These are phyloP conservation scores for Trebouxiophyceae sp. DNA, from an alignment of 163 green algal genomes.

Conservation along the genomic window DNA sequence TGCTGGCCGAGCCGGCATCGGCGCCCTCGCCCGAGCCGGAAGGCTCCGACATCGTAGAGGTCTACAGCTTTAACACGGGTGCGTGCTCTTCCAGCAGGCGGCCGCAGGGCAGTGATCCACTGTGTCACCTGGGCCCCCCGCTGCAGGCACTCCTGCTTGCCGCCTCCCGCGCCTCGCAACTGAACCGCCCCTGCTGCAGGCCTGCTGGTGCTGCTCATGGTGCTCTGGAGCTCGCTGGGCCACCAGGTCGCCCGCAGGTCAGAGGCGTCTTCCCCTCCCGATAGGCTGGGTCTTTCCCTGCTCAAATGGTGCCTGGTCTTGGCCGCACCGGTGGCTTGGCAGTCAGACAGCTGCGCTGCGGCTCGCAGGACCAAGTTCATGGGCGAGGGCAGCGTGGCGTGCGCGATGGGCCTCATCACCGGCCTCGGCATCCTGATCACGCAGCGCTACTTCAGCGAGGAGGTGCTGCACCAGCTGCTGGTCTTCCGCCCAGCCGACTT, in stretches of 20 bases:
- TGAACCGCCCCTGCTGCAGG: too few relatives aligned
- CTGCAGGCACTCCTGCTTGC: too few relatives aligned
- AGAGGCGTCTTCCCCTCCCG: too few relatives aligned
- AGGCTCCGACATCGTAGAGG: conserved; percentile 5
- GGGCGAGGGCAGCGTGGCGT: conserved; percentile 45
- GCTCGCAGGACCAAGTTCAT: conserved; percentile 42
- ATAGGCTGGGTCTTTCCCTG: too few relatives aligned
- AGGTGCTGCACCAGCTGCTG: conserved; percentile 31
- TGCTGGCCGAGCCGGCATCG: background rate
- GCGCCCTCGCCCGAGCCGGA: background rate
- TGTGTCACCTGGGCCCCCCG: too few relatives aligned
- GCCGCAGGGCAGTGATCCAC: background rate
- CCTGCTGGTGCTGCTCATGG: conserved; percentile 46
- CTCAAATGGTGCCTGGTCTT: too few relatives aligned
- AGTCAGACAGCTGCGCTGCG: too few relatives aligned
- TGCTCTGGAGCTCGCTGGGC: conserved; percentile 42
- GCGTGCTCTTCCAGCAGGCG: background rate
- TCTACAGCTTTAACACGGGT: conserved; percentile 15
- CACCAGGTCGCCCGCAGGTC: conserved; percentile 25
- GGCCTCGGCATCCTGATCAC: conserved; percentile 44
- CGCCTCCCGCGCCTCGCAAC: too few relatives aligned
- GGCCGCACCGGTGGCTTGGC: too few relatives aligned
- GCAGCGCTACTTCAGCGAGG: conserved; percentile 13
- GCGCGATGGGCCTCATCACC: conserved; percentile 45
- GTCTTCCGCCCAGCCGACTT: conserved; percentile 58